Evolutionary conservation across 108 stramenopile species (phyloP).

Genomic region (Chaetoceros muelleri): DNA sequence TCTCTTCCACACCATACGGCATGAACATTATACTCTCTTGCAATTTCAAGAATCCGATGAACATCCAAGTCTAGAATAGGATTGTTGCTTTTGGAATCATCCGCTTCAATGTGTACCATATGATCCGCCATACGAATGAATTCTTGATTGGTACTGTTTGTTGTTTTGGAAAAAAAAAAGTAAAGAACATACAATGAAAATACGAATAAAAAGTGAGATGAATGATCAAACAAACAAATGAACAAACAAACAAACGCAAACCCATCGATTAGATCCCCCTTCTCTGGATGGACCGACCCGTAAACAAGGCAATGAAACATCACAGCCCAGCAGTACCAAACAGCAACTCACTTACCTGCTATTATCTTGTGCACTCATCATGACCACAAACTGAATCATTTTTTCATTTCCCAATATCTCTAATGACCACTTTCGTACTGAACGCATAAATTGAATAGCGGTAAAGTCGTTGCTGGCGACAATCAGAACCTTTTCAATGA

Average conservation of each 20-base stretch:
- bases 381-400: slow-evolving; percentile 93
- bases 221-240: too few relatives aligned
- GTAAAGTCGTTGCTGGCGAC: slow-evolving; percentile 91
- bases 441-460: slow-evolving; percentile 95
- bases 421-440: slow-evolving; percentile 91
- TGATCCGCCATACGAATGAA: slow-evolving; percentile 99
- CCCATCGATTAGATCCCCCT: not conserved
- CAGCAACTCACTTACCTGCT: slow-evolving; percentile 38
- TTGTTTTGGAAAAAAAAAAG: not conserved
- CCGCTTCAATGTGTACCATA: too few relatives aligned
- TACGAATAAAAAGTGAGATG: not conserved
- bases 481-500: slow-evolving; percentile 79
- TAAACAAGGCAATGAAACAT: too few relatives aligned
- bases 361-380: slow-evolving; percentile 98
- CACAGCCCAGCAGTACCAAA: too few relatives aligned
- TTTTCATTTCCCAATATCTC: slow-evolving; percentile 89
- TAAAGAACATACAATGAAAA: not conserved
- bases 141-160: slow-evolving; percentile 95
- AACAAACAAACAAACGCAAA: too few relatives aligned
- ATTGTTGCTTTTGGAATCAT: slow-evolving; percentile 98
- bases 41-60: slow-evolving; percentile 97
- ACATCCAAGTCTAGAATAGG: slow-evolving; percentile 99
- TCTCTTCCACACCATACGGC: slow-evolving; percentile 99
- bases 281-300: not conserved
- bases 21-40: slow-evolving; percentile 89